A percentile compares a stretch with the other conserved stretches of the same genome.
phyloP scores from a whole-genome alignment of 768 basidiomycete species.

The Tylopilus felleus region DNA sequence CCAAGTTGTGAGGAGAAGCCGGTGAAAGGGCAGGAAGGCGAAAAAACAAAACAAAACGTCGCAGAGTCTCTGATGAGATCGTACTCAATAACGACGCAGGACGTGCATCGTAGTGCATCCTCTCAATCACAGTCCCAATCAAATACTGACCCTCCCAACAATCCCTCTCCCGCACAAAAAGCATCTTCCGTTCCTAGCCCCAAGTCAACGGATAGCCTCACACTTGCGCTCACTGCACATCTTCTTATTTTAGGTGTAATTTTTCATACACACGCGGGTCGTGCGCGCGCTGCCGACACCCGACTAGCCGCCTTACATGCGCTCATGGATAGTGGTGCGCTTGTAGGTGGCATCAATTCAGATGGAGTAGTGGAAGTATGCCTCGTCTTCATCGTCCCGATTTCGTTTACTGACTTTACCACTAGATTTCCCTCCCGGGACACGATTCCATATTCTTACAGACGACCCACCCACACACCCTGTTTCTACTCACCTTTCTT shows the following conservation, averaged over 20 bases:
- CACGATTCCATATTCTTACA: slow-evolving; percentile 50
- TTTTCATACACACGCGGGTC: slow-evolving; percentile 60
- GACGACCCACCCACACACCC: slow-evolving; percentile 63
- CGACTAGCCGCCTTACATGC: slow-evolving; percentile 59
- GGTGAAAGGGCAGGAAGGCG: not conserved
- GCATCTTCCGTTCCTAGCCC: slow-evolving; percentile 6
- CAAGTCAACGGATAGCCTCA: slow-evolving; percentile 31
- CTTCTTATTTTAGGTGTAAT: slow-evolving; percentile 59
- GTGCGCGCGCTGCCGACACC: slow-evolving; percentile 42
- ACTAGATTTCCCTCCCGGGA: slow-evolving; percentile 30
- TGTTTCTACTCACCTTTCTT: slow-evolving; percentile 65
- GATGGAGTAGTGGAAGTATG: slow-evolving; percentile 40
- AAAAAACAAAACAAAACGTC: slow-evolving; percentile 12
- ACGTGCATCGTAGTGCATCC: slow-evolving; percentile 23
- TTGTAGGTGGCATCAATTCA: slow-evolving; percentile 34
- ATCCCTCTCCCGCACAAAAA: slow-evolving; percentile 3
- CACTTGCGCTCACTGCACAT: slow-evolving; percentile 49
- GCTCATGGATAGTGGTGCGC: slow-evolving; percentile 59
- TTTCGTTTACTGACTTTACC: not conserved
- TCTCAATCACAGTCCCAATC: slow-evolving; percentile 25
- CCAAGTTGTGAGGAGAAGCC: slow-evolving; percentile 8
- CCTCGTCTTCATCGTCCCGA: slow-evolving; percentile 18
- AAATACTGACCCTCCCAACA: not conserved
- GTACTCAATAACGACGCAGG: slow-evolving; percentile 28
- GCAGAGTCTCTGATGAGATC: slow-evolving; percentile 25